Percentiles rank a stretch among this genome's conserved stretches.
Conservation (phyloP, 2,329 filamentous ascomycete genomes). For the Apiospora phragmitis region DNA sequence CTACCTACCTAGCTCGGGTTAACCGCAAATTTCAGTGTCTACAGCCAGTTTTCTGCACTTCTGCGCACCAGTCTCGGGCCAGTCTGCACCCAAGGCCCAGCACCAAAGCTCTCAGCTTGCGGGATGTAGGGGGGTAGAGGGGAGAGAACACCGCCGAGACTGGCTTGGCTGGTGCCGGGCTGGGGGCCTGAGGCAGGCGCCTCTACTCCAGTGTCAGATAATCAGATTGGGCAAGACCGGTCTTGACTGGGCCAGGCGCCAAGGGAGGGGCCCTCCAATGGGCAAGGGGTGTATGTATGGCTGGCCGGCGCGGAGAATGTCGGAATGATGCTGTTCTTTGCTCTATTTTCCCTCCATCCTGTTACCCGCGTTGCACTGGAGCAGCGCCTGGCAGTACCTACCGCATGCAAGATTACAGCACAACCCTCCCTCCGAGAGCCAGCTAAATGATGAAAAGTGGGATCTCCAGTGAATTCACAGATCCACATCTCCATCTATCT, state of each 20-base stretch:
- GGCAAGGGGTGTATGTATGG: neutral
- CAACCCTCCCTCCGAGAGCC: neutral
- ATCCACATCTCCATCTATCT: slow-evolving; percentile 8
- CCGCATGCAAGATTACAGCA: slow-evolving; percentile 3
- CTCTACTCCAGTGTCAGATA: neutral
- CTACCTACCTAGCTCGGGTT: slow-evolving; percentile 7
- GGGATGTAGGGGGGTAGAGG: neutral
- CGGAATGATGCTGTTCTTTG: neutral
- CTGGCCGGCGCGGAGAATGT: slow-evolving; percentile 3
- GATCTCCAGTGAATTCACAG: slow-evolving; percentile 1
- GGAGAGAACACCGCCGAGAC: neutral
- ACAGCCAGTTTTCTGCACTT: neutral
- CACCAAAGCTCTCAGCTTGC: neutral
- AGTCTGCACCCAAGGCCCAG: neutral
- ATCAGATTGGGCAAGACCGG: slow-evolving; percentile 8
- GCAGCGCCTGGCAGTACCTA: neutral
- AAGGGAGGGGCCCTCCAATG: neutral
- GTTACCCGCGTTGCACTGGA: slow-evolving; percentile 1
- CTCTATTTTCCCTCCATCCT: slow-evolving; percentile 2
- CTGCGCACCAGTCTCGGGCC: neutral
- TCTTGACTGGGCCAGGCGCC: neutral
- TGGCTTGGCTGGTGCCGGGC: neutral
- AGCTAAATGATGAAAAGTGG: slow-evolving; percentile 7
- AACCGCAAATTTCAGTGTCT: slow-evolving; percentile 4
- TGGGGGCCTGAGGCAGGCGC: neutral